Evolutionary conservation across 306 rosid species (phyloP).

Genomic region (Acacia melanoxylon): DNA sequence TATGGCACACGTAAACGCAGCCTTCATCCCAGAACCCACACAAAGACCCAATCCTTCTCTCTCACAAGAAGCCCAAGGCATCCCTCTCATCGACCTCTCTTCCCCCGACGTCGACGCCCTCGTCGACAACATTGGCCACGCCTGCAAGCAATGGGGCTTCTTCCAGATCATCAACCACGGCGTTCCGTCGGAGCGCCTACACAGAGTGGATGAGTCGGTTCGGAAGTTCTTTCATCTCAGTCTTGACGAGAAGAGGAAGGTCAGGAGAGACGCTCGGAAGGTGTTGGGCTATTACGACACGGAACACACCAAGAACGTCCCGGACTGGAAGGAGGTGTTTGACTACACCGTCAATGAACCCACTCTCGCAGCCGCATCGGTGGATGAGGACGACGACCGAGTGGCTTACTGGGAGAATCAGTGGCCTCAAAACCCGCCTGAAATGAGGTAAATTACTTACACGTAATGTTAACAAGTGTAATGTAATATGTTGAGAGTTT

Average conservation of each 20-base stretch:
- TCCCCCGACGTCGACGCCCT: background rate
- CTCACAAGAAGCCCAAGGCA: constrained; percentile 28
- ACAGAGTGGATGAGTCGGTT: background rate
- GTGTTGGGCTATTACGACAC: constrained; percentile 45
- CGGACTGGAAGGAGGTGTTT: constrained; percentile 69
- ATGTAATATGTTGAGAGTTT: no score
- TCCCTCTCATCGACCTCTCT: constrained; percentile 68
- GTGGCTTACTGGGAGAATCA: constrained; percentile 37
- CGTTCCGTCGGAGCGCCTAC: background rate
- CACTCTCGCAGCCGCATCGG: constrained; percentile 34
- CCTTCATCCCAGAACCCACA: constrained; percentile 55
- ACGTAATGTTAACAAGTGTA: background rate
- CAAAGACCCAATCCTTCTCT: constrained; percentile 50
- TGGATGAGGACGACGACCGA: background rate
- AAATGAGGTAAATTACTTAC: constrained; percentile 47
- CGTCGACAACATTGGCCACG: constrained; percentile 26
- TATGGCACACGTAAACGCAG: constrained; percentile 55
- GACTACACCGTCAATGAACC: constrained; percentile 42
- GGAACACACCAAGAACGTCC: constrained; percentile 56
- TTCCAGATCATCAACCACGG: constrained; percentile 29
- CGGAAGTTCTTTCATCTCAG: background rate
- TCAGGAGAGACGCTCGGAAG: background rate
- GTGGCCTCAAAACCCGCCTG: constrained; percentile 68
- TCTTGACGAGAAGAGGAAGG: background rate
- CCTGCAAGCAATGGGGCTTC: constrained; percentile 45